phyloP scores from a whole-genome alignment of 2,329 filamentous ascomycete genomes.

The Immersiporthe knoxdaviesiana region DNA sequence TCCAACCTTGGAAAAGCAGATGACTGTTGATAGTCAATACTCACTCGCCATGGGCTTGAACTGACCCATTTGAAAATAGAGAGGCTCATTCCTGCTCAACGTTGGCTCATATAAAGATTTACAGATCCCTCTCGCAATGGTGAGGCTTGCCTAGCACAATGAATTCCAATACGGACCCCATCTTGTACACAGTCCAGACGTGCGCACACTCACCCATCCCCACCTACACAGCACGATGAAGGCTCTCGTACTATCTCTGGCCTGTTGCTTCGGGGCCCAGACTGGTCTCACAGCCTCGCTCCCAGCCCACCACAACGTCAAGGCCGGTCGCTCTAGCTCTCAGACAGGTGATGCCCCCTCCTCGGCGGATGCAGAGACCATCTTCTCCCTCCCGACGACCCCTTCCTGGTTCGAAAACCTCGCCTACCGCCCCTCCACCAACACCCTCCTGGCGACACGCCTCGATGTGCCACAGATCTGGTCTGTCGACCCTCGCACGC shows the following conservation, averaged over 20 bases:
- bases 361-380: neutral
- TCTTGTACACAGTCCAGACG: neutral
- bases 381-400: neutral
- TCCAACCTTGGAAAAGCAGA: neutral
- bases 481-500: constrained; percentile 5
- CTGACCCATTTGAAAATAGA: neutral
- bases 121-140: neutral
- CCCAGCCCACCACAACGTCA: neutral
- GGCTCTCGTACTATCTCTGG: neutral
- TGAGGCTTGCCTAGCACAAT: neutral
- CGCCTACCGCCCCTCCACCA: constrained; percentile 11
- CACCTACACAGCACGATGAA: neutral
- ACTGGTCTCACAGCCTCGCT: neutral
- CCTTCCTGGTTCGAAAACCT: constrained; percentile 16
- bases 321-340: neutral
- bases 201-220: neutral
- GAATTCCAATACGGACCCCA: neutral
- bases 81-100: neutral
- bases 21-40: neutral
- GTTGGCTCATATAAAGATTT: neutral
- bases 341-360: neutral
- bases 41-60: neutral
- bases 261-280: neutral
- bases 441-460: constrained; percentile 13
- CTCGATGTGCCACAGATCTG: constrained; percentile 18